Conservation (phyloP, 2,329 filamentous ascomycete species). For the Trichophyton simii region DNA sequence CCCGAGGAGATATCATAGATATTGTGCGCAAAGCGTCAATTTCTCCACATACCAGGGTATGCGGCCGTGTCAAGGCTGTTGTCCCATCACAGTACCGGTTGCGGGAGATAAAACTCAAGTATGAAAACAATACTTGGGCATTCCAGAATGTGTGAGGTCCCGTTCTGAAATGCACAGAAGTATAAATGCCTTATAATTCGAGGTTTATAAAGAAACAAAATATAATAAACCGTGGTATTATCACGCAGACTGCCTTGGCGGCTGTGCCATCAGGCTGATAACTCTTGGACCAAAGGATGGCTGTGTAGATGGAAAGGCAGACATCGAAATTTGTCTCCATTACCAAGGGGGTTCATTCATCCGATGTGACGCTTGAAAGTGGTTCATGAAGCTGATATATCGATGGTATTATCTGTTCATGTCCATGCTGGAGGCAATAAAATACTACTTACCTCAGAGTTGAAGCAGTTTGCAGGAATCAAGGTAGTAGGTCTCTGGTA, state of each 20-base stretch:
- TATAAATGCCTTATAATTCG: neutral
- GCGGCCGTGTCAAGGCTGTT: neutral
- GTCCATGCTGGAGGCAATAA: neutral
- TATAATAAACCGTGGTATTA: too few species aligned
- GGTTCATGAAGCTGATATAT: neutral
- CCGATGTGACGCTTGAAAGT: neutral
- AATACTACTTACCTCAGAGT: too few species aligned
- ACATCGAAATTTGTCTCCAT: too few species aligned
- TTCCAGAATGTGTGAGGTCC: neutral
- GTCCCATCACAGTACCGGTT: neutral
- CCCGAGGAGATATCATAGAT: neutral
- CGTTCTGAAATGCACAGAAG: neutral
- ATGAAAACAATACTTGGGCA: neutral
- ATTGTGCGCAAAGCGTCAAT: neutral
- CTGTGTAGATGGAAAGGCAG: too few species aligned
- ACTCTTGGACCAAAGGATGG: neutral
- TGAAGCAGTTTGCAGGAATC: too few species aligned
- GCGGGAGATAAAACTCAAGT: neutral
- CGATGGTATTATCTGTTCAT: neutral
- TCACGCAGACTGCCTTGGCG: neutral
- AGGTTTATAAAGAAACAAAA: neutral
- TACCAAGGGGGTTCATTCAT: neutral
- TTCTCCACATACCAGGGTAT: neutral
- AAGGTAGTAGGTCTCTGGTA: too few species aligned
- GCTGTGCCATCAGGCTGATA: neutral